A percentile compares a stretch with the other conserved stretches of the same genome.
phyloP scores from a whole-genome alignment of 192 early-diverging fungal species.

The Coemansia guatemalensis region DNA sequence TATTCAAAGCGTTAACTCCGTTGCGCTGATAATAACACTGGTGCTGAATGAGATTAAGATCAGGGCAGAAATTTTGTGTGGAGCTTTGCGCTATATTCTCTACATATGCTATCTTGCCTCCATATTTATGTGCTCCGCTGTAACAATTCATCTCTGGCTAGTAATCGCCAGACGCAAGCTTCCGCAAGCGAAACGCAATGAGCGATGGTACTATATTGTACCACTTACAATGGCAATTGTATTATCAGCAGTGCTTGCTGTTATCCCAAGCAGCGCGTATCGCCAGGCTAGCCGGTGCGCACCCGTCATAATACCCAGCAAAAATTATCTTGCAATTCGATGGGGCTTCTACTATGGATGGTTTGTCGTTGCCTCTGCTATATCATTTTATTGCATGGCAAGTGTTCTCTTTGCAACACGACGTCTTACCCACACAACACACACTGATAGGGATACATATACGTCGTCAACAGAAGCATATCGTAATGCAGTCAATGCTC shows the following conservation, averaged over 20 bases:
- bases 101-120: slow-evolving; percentile 50
- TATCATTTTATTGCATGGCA: slow-evolving; percentile 46
- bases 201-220: slow-evolving; percentile 54
- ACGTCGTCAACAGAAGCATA: slow-evolving; percentile 41
- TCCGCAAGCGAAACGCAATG: slow-evolving; percentile 29
- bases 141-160: slow-evolving; percentile 48
- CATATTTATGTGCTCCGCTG: slow-evolving; percentile 48
- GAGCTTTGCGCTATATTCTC: slow-evolving; percentile 39
- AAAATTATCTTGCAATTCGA: slow-evolving; percentile 31
- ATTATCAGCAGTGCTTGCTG: slow-evolving; percentile 27
- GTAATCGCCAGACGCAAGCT: slow-evolving; percentile 49
- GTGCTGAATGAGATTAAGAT: slow-evolving; percentile 28
- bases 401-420: slow-evolving; percentile 38
- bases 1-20: slow-evolving; percentile 41
- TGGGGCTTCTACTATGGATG: slow-evolving; percentile 52
- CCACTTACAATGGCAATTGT: slow-evolving; percentile 31
- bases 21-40: slow-evolving; percentile 39
- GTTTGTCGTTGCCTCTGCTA: slow-evolving; percentile 42
- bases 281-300: slow-evolving; percentile 25
- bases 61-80: slow-evolving; percentile 24
- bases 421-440: slow-evolving; percentile 37
- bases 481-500: slow-evolving; percentile 43
- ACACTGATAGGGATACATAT: background rate
- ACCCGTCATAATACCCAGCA: slow-evolving; percentile 15
- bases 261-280: slow-evolving; percentile 41